Percentiles rank a stretch among this genome's conserved stretches.
phyloP scores from a whole-genome alignment of 148 eudicot species.

The Linanthus parryae region DNA sequence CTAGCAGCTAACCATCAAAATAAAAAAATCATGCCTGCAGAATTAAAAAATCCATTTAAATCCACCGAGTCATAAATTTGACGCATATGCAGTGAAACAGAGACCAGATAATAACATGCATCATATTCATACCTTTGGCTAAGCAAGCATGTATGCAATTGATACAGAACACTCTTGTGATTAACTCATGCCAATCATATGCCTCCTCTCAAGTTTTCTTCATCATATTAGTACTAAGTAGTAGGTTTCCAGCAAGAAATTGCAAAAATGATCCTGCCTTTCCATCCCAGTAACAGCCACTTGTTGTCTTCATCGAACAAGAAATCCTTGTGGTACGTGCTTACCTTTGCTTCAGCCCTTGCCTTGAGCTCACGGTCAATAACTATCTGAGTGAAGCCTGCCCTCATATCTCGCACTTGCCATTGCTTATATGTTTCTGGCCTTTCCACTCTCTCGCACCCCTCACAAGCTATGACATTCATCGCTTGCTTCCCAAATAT shows the following conservation, averaged over 20 bases:
- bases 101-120: too few relatives aligned
- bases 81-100: too few relatives aligned
- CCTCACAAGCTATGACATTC: conserved; percentile 37
- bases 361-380: conserved; percentile 16
- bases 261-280: conserved; percentile 26
- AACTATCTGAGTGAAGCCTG: conserved; percentile 23
- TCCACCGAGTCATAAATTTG: too few relatives aligned
- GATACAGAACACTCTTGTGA: too few relatives aligned
- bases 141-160: too few relatives aligned
- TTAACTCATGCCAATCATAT: too few relatives aligned
- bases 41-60: too few relatives aligned
- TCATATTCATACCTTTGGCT: too few relatives aligned
- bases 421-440: conserved; percentile 36
- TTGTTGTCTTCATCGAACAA: conserved; percentile 23
- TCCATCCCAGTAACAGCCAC: conserved; percentile 36
- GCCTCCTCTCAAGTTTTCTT: conserved; percentile 15
- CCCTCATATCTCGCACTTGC: conserved; percentile 29
- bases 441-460: conserved; percentile 34
- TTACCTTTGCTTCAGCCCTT: conserved; percentile 18
- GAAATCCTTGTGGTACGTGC: conserved; percentile 27
- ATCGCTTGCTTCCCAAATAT: conserved; percentile 28
- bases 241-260: conserved; percentile 28
- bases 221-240: conserved; percentile 37
- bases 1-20: too few relatives aligned
- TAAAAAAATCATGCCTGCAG: too few relatives aligned